phyloP scores from a whole-genome alignment of 495 filamentous ascomycete species.

The Penicillium steckii region DNA sequence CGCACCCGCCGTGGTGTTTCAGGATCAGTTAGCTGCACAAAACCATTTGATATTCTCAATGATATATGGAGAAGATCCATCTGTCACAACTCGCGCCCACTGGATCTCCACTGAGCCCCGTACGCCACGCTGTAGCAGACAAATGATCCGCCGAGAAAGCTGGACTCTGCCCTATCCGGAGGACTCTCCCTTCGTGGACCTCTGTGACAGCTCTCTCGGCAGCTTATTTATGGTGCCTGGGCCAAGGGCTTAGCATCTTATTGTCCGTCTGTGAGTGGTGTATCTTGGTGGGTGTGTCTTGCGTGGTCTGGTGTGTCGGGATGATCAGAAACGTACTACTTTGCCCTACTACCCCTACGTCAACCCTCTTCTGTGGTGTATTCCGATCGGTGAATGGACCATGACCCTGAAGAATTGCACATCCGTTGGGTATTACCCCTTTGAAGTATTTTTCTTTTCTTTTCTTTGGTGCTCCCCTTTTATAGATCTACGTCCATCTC shows the following conservation, averaged over 20 bases:
- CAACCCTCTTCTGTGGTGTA: neutral
- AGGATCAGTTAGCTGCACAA: constrained; percentile 5
- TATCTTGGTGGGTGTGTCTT: neutral
- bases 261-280: constrained; percentile 9
- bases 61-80: neutral
- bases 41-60: neutral
- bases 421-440: neutral
- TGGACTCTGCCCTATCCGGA: neutral
- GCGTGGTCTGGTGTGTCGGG: neutral
- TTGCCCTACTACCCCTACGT: constrained; percentile 10
- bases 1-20: constrained; percentile 24
- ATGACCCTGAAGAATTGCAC: neutral
- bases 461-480: constrained; percentile 5
- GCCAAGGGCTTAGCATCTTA: constrained; percentile 5
- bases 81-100: constrained; percentile 17
- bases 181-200: constrained; percentile 3
- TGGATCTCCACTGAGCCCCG: constrained; percentile 15
- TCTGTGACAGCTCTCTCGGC: constrained; percentile 8
- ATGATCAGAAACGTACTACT: constrained; percentile 15
- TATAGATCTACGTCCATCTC: constrained; percentile 18
- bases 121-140: constrained; percentile 18
- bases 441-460: neutral
- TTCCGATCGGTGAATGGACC: neutral
- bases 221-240: neutral
- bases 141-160: constrained; percentile 18